Evolutionary conservation across 176 grass and related monocot genomes (phyloP).

Genomic region (Oryza meridionalis): DNA sequence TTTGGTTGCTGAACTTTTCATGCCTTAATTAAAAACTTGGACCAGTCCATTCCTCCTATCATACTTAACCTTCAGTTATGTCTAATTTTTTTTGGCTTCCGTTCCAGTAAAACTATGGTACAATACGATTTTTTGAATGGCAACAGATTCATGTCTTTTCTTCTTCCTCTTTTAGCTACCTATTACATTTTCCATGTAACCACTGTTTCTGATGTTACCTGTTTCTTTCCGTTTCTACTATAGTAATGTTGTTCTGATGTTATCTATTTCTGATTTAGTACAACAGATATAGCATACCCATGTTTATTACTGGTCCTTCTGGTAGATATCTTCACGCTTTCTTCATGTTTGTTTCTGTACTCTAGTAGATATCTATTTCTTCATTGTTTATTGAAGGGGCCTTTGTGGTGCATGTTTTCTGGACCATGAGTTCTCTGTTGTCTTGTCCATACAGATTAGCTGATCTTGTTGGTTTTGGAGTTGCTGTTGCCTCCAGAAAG

Average conservation of each 20-base stretch:
- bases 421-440: conserved; percentile 24
- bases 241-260: background rate
- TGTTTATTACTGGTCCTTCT: background rate
- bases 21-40: background rate
- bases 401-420: background rate
- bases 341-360: background rate
- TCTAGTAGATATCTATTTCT: background rate
- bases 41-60: background rate
- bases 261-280: conserved; percentile 24
- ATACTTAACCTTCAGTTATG: background rate
- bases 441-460: conserved; percentile 52
- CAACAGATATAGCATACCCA: background rate
- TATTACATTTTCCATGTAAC: background rate
- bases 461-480: conserved; percentile 83
- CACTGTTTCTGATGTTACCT: background rate
- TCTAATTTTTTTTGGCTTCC: background rate
- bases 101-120: conserved; percentile 5
- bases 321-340: background rate
- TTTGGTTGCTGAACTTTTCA: too few relatives aligned
- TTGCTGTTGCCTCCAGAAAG: conserved; percentile 50
- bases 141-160: background rate
- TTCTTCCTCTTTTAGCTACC: background rate
- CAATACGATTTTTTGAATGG: conserved; percentile 6
- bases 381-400: background rate
- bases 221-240: background rate